A percentile compares a stretch with the other conserved stretches of the same genome.
phyloP scores from a whole-genome alignment of 2,329 filamentous ascomycete species.

The Calonectria multiphialidica region DNA sequence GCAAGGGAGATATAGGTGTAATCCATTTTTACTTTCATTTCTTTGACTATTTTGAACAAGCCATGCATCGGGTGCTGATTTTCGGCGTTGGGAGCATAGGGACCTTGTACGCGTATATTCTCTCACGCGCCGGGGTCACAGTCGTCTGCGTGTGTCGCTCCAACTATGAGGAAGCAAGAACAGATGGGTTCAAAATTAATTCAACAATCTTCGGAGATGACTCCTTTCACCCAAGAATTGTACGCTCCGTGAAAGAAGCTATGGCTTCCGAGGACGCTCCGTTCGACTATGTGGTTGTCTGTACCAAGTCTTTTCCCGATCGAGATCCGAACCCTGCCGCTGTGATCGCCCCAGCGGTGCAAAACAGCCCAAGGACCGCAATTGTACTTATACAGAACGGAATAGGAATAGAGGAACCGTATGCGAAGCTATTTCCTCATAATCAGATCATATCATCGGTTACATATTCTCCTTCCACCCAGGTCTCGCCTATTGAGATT shows the following conservation, averaged over 20 bases:
- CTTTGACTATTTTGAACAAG: background rate
- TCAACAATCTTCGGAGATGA: background rate
- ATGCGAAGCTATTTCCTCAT: background rate
- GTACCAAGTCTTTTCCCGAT: background rate
- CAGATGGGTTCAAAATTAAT: background rate
- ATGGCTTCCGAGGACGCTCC: background rate
- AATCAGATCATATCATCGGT: background rate
- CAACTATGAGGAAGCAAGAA: background rate
- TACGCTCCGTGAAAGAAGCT: background rate
- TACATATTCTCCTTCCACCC: background rate
- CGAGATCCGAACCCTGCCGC: background rate
- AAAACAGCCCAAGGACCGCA: background rate
- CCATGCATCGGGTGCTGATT: background rate
- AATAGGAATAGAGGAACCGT: background rate
- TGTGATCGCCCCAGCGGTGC: background rate
- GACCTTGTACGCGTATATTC: background rate
- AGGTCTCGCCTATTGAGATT: background rate
- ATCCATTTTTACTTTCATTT: background rate
- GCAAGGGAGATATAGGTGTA: background rate
- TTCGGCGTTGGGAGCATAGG: conserved; percentile 4
- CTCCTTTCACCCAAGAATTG: background rate
- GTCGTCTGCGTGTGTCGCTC: background rate
- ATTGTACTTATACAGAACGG: conserved; percentile 17
- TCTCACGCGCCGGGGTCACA: background rate
- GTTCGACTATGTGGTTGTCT: conserved; percentile 2